Conservation (phyloP, 2,329 filamentous ascomycete species). For the Aspergillus floridensis region DNA sequence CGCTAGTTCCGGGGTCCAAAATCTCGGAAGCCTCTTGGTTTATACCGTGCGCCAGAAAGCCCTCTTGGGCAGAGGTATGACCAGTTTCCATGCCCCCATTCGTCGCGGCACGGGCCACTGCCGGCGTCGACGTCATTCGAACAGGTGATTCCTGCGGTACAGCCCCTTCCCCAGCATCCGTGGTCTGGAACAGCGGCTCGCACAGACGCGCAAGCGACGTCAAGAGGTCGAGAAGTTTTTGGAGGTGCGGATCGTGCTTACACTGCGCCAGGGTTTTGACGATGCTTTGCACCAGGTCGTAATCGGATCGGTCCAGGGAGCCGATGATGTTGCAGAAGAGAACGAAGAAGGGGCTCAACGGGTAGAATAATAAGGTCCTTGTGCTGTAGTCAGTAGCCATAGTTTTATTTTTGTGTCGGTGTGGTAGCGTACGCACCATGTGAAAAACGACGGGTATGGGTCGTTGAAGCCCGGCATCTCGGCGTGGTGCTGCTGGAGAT, state of each 20-base stretch:
- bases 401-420: not conserved
- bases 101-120: not conserved
- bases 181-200: conserved; percentile 5
- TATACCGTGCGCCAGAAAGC: not conserved
- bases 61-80: not conserved
- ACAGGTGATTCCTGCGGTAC: not conserved
- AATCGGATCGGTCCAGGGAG: conserved; percentile 19
- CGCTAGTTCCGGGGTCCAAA: not conserved
- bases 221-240: conserved; percentile 17
- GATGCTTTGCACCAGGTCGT: conserved; percentile 19
- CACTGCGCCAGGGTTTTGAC: conserved; percentile 18
- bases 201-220: conserved; percentile 11
- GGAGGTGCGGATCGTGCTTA: conserved; percentile 18
- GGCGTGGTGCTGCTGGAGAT: not conserved
- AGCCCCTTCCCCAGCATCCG: not conserved
- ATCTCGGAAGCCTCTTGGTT: not conserved
- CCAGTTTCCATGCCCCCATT: not conserved
- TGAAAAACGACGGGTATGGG: not conserved
- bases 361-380: conserved; percentile 16
- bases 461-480: not conserved
- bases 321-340: conserved; percentile 27
- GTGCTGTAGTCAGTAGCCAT: not conserved
- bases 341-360: conserved; percentile 24
- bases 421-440: not conserved
- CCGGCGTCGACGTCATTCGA: not conserved